Conservation (phyloP, 2,329 filamentous ascomycete species). For the Fusarium dlaminii region DNA sequence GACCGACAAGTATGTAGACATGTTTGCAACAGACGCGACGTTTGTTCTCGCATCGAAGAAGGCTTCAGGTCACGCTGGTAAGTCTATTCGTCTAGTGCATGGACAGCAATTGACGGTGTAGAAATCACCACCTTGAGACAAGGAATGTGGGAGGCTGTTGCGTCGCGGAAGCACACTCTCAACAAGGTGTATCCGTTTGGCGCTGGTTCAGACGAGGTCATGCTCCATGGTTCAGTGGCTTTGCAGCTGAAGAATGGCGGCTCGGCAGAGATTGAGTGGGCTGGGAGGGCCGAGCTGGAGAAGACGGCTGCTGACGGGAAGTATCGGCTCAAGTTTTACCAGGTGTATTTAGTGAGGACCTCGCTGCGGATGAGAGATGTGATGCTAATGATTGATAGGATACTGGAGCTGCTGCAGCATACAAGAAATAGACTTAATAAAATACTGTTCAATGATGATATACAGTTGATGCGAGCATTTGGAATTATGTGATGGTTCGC, state of each 20-base stretch:
- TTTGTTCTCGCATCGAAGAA: constrained; percentile 28
- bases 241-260: constrained; percentile 27
- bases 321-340: constrained; percentile 31
- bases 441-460: accelerated
- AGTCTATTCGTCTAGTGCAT: too few species aligned
- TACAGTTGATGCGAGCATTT: accelerated
- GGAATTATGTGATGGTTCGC: neutral
- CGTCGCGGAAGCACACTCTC: constrained; percentile 27
- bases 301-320: constrained; percentile 15
- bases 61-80: constrained; percentile 18
- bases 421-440: constrained; percentile 48
- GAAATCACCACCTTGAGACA: constrained; percentile 28
- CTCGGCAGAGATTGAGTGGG: constrained; percentile 32
- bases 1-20: constrained; percentile 26
- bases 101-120: neutral
- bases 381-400: constrained; percentile 4
- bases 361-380: accelerated
- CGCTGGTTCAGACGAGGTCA: constrained; percentile 16
- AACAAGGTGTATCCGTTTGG: constrained; percentile 26
- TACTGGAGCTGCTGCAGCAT: constrained; percentile 24
- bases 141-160: constrained; percentile 33
- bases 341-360: constrained; percentile 24
- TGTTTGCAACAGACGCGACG: constrained; percentile 23
- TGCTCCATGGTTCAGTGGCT: constrained; percentile 30
- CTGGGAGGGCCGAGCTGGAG: constrained; percentile 16